These are phyloP conservation scores for Talaromyces sp. DNA, from an alignment of 2,329 filamentous ascomycete species.

Conservation along the genomic window DNA sequence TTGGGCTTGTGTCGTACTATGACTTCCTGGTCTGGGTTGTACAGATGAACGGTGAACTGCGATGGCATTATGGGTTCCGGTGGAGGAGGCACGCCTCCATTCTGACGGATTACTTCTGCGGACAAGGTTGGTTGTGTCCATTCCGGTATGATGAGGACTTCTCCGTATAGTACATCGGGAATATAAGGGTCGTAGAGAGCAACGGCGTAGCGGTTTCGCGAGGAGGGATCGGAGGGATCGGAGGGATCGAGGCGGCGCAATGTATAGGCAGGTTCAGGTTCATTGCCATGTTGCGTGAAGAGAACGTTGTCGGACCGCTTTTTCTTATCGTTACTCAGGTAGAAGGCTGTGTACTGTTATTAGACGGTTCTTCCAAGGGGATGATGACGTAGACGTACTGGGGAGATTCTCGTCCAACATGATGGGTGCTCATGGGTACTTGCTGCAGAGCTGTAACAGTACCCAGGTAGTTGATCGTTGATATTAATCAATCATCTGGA, in stretches of 20 bases:
- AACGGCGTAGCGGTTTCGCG: slow-evolving; percentile 78
- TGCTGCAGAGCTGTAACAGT: too few relatives aligned
- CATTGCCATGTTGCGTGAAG: slow-evolving; percentile 67
- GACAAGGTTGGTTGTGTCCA: slow-evolving; percentile 81
- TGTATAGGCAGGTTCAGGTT: slow-evolving; percentile 74
- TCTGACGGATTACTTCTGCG: slow-evolving; percentile 68
- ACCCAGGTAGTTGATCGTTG: not conserved
- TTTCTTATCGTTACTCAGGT: slow-evolving; percentile 51
- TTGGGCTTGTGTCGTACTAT: slow-evolving; percentile 62
- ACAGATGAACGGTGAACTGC: slow-evolving; percentile 78
- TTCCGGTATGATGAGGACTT: slow-evolving; percentile 76
- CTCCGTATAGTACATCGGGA: slow-evolving; percentile 76
- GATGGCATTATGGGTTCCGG: slow-evolving; percentile 71
- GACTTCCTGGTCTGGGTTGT: slow-evolving; percentile 86
- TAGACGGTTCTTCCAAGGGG: not conserved
- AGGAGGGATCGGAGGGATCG: slow-evolving; percentile 57
- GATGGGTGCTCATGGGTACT: not conserved
- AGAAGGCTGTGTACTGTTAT: slow-evolving; percentile 37
- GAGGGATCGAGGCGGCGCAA: slow-evolving; percentile 69
- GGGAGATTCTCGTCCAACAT: slow-evolving; percentile 91
- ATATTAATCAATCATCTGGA: not conserved
- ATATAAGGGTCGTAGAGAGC: slow-evolving; percentile 79
- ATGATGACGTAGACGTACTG: slow-evolving; percentile 35
- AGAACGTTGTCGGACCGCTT: slow-evolving; percentile 35
- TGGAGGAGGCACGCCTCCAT: slow-evolving; percentile 60